Percentiles rank a stretch among this genome's conserved stretches.
phyloP scores from a whole-genome alignment of 2,329 filamentous ascomycete genomes.

The Xylaria digitata region DNA sequence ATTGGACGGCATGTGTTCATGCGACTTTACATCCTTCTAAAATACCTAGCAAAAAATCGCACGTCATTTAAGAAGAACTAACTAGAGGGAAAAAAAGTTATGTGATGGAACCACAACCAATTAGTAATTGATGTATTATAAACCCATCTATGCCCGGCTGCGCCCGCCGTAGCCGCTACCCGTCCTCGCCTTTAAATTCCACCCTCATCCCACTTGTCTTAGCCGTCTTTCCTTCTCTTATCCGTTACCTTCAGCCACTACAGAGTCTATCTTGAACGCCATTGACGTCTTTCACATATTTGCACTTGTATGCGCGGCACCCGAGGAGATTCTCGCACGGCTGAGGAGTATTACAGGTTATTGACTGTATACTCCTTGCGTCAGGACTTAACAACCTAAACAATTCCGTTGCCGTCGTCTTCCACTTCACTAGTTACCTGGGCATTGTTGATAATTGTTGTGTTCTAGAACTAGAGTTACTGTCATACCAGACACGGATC shows the following conservation, averaged over 20 bases:
- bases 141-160: neutral
- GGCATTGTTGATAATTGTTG: neutral
- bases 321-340: constrained; percentile 59
- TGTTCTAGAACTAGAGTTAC: neutral
- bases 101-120: neutral
- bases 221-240: neutral
- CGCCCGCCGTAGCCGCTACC: constrained; percentile 28
- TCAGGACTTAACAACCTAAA: constrained; percentile 60
- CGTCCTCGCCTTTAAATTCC: constrained; percentile 24
- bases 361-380: constrained; percentile 73
- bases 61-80: constrained; percentile 13
- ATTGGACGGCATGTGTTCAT: constrained; percentile 5
- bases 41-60: neutral
- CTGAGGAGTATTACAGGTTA: constrained; percentile 71
- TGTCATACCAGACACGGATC: neutral
- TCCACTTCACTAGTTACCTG: neutral
- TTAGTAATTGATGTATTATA: constrained; percentile 20
- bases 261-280: neutral
- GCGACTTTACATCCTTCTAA: constrained; percentile 1
- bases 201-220: constrained; percentile 15
- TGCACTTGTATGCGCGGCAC: constrained; percentile 52
- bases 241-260: neutral
- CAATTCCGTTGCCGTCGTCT: neutral
- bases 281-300: constrained; percentile 13
- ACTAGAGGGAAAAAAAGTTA: neutral